Base-by-base conservation (phyloP, 1,139 yeast species). In the Geotrichum fermentans region DNA sequence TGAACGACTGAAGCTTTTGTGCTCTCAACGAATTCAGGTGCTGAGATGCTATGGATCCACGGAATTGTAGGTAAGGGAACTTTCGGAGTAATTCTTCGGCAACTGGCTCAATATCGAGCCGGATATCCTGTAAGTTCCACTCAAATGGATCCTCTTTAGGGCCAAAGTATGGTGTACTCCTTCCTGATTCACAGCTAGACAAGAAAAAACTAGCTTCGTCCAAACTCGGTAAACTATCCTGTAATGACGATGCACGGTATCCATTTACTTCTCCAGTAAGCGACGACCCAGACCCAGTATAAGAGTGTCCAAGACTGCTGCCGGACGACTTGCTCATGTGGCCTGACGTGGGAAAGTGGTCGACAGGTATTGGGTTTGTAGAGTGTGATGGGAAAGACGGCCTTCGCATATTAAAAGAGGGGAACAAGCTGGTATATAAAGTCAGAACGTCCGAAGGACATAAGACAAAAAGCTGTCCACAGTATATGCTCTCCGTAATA, bases 41-140 rank as follows among this genome's bases (percentile, higher is more conserved):
- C 16, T 47, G 55, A 17, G 56, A 50, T 21, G 49, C 40, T 17
- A 33, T 28, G 7, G 45, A 45, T 11, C 54, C 56, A 7, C 58
- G 50, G 34, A 53, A 53, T 20, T 61, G 60, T 26, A 61, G 47
- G 30, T 61, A 60, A 1, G 65, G 63, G 45, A 61, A 61, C 37
- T 56, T 55, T 40, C 52, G 48, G 17, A 61, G 40, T 22, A 66
- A 47, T 26, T 61, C 68, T 29, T 59, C 61, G 43, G 63, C 60
- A 5, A 63, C 70, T 0, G 70, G 70, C 37, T 64, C 67, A 20
- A 67, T 49, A 40, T 66, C 70, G 8, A 52, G 50, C 21, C 58
- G 55, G 30, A 67, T 65, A 38, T 64, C 66, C 6, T 59, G 64
- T n/a, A 66, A 52, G 35, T 65, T 64, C 69, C 69, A 66, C 41